Base-by-base conservation (phyloP, 129 eudicot species). In the Lonicera japonica region DNA sequence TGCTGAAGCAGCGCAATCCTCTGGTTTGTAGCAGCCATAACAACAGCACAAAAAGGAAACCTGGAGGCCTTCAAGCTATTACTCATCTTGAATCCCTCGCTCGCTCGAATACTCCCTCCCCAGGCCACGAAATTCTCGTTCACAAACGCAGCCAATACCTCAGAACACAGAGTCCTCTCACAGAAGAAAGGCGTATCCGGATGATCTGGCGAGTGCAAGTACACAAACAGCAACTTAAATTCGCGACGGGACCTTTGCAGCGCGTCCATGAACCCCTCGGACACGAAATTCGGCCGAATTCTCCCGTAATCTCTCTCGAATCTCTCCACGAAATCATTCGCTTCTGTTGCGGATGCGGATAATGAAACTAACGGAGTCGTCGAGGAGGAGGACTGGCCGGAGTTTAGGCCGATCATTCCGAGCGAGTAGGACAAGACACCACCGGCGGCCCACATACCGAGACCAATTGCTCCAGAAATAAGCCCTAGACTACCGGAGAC, bases 21-120 rank as follows among this genome's bases (percentile, higher is more conserved):
- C 74, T 94, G 92, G 70, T 88, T 88, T 3, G 96, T 85, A 0
- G 99, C 96, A 19, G 99, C 87, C 96, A 88, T 88, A 65, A 88
- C 96, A 50, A 94, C 96, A 23, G 95, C 99, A 69, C 99, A 94
- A 59, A 88, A 94, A 0, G 99, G 99, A 65, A 73, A 94, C 73
- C 90, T 80, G 0, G 95, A 85, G 7, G 99, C 96, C 81, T 88
- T 94, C 80, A 94, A 81, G 51, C 95, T 88, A 23, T 85, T 88
- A 75, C 99, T 88, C 99, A 94, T 94, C 85, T 94, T 88, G 63
- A 94, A 94, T 48, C 99, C 99, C 66, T 94, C 99, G 62, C 89
- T 88, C 1, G 80, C 69, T 66, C 90, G 81, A 56, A 88, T 84
- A 65, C 86, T 88, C 68, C 87, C 99, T 61, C 99, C 99, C 99